Evolutionary conservation across 768 basidiomycete species (phyloP).

Genomic region (Cubamyces lactineus): DNA sequence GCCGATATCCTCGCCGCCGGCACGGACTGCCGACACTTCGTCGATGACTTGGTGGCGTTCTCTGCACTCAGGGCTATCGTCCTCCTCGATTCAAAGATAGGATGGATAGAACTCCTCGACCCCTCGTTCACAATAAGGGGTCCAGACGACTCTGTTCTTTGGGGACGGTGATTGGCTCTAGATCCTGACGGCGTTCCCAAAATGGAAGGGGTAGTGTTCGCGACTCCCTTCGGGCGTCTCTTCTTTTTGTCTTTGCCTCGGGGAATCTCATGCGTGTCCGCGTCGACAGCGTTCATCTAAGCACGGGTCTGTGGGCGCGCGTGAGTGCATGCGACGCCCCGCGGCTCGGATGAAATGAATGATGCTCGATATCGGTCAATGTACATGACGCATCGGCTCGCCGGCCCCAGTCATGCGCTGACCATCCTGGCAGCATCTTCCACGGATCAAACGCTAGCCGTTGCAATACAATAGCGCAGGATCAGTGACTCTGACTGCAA

Average conservation of each 20-base stretch:
- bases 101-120: not conserved
- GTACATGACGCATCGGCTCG: conserved; percentile 2
- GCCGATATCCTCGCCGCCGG: too few relatives aligned
- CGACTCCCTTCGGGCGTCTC: conserved; percentile 8
- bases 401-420: conserved; percentile 4
- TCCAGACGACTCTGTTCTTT: not conserved
- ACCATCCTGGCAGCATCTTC: not conserved
- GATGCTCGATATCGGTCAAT: conserved; percentile 4
- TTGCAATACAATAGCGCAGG: conserved; percentile 16
- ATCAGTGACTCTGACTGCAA: not conserved
- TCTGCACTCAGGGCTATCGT: not conserved
- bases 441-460: conserved; percentile 10
- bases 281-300: conserved; percentile 12
- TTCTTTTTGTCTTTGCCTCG: conserved; percentile 21
- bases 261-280: conserved; percentile 10
- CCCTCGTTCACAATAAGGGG: conserved; percentile 18
- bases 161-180: not conserved
- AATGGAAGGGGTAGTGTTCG: conserved; percentile 22
- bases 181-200: conserved; percentile 1
- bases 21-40: not conserved
- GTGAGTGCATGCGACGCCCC: not conserved
- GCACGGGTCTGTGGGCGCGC: conserved; percentile 1
- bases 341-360: conserved; percentile 3
- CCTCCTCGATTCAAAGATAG: not conserved
- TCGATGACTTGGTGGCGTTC: not conserved